Base-by-base conservation (phyloP, 495 filamentous ascomycete genomes). In the Bombardia bombarda region DNA sequence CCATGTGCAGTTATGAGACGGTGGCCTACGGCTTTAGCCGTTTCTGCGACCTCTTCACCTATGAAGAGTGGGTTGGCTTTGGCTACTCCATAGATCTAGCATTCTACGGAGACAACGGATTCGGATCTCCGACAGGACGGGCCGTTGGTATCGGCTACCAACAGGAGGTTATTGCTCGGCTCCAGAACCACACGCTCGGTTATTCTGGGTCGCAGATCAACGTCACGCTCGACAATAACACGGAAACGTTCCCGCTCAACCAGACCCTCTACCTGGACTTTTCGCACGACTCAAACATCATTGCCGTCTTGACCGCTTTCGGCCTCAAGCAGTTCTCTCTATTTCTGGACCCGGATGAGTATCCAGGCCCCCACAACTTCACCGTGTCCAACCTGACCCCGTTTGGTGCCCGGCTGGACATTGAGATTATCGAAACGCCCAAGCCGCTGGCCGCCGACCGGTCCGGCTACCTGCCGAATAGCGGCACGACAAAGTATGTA, bases 201-300 rank as follows among this genome's bases (percentile, higher is more conserved):
- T 66, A 67, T 14, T 70, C 70, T 1, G 67, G 69, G 8, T 74
- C 69, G 8, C 73, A 77, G 47, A 70, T 79, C 65, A 83, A 84
- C 53, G 56, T 72, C 26, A 90, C 87, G 0, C 71, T 94, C 0
- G 85, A 94, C 57, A 66, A 63, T 21, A 67, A 73, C 42, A 61
- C 68, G 1, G 51, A 51, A 12, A 85, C 81, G 0, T 94, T 92
- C 54, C 86, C 87, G 0, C 59, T 90, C 3, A 72, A 80, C 48
- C 65, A 67, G 19, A 68, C 48, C 17, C 58, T 90, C 0, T 94
- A 86, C 46, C 82, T 86, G 0, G 87, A 94, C 65, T 90, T 94
- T 56, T 82, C 78, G 7, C 87, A 94, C 56, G 87, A 94, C 64
- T 90, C 89, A 52, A 79, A 82, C 50, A 82, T 92, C 70, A 75